These are phyloP conservation scores for Dichotomocladium elegans DNA, from an alignment of 371 early-diverging fungal species.

Conservation along the genomic window DNA sequence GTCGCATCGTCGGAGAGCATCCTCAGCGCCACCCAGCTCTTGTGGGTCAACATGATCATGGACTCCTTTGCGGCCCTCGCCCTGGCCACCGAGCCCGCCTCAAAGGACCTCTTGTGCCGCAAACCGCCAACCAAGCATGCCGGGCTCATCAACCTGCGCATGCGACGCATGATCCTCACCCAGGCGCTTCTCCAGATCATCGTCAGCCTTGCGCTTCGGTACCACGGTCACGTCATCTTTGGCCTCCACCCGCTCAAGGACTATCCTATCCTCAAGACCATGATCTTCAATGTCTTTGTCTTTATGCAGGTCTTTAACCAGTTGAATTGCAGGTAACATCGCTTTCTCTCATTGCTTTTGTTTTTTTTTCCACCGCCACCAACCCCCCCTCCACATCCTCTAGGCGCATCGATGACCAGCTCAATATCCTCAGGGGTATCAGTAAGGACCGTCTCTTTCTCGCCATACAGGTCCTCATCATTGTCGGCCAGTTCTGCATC, in stretches of 20 bases:
- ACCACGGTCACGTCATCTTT: constrained; percentile 28
- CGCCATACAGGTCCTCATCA: constrained; percentile 58
- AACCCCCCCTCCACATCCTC: neutral
- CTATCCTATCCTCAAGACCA: constrained; percentile 32
- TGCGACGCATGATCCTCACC: constrained; percentile 55
- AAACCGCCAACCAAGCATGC: constrained; percentile 24
- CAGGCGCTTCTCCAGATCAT: constrained; percentile 67
- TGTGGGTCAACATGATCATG: constrained; percentile 96
- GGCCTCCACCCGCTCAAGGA: constrained; percentile 8
- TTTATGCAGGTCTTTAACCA: constrained; percentile 72
- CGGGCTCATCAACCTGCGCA: constrained; percentile 60
- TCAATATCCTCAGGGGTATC: constrained; percentile 79
- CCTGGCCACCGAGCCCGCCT: constrained; percentile 92
- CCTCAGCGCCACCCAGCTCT: constrained; percentile 88
- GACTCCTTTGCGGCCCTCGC: constrained; percentile 95
- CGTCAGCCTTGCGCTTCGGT: constrained; percentile 42
- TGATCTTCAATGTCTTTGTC: constrained; percentile 72
- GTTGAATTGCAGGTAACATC: constrained; percentile 57
- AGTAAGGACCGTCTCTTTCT: constrained; percentile 67
- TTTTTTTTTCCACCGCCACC: no score
- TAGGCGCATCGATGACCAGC: constrained; percentile 58
- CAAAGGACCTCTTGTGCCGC: constrained; percentile 69
- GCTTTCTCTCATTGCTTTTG: no score
- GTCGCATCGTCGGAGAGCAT: constrained; percentile 90
- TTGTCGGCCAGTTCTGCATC: constrained; percentile 70